Evolutionary conservation across 345 rosid species (phyloP), one percentile per base, ranked within the genome.

Genomic region (Physaria fendleri): DNA sequence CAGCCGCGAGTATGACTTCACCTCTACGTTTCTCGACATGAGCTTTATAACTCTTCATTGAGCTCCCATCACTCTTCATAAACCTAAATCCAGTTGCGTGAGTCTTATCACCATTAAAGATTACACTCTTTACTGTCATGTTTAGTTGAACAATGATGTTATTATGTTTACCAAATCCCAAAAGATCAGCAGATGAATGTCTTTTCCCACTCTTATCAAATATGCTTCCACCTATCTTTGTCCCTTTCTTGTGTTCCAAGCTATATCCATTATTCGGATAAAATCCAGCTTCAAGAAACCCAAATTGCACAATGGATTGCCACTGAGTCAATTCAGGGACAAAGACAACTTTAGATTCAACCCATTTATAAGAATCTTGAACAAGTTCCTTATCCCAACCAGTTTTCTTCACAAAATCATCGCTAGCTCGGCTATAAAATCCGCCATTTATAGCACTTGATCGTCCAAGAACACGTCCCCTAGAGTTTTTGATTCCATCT

Each of bases 401-500:
- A 14, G 68, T 75, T 46, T 64, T 71, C 45, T 65, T 62, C 10
- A 85, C 73, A 65, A 77, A 88, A 15, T 71, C 76, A 1, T 58
- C 23, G 37, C 87, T 86, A 10, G 91, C 91, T 75, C 95, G 69
- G 59, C 91, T 79, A 53, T 81, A 89, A 41, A 84, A 86, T 6
- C 85, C 92, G 0, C 91, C 95, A 49, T 82, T 82, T 60, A 86
- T 82, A 7, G 87, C 81, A 0, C 84, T 76, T 0, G 87, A 84
- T 56, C 97, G 89, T 13, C 91, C 85, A 12, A 86, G 85, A 20
- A 89, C 83, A 12, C 85, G 65, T 17, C 91, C 85, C 74, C 87
- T 80, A 42, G 17, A 71, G 57, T 65, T 76, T 8, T 5, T 22
- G 18, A 82, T 75, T 18, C 91, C 91, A 18, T 89, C 91, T 55